Evolutionary conservation across 495 filamentous ascomycete genomes (phyloP).

Genomic region (Paragyromitra xinjiangensis): DNA sequence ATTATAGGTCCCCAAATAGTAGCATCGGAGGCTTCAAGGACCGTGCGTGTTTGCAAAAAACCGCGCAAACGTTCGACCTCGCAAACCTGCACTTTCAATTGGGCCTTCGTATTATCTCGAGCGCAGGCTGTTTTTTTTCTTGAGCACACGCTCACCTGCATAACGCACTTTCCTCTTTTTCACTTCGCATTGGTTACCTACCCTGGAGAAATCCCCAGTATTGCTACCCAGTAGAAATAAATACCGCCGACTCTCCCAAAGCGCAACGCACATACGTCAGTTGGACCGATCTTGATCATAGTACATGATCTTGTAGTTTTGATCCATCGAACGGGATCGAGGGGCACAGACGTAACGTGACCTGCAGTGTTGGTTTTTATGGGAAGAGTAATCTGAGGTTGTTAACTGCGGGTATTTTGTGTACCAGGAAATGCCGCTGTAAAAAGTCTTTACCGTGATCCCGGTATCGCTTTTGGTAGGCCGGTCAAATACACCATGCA

Average conservation of each 20-base stretch:
- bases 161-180: neutral
- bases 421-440: conserved; percentile 27
- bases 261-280: conserved; percentile 25
- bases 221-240: conserved; percentile 24
- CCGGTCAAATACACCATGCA: conserved; percentile 7
- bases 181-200: neutral
- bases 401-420: conserved; percentile 2
- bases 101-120: no score
- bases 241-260: neutral
- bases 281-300: conserved; percentile 38
- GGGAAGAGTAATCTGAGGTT: conserved; percentile 11
- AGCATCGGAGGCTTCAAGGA: neutral
- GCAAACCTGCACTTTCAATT: conserved; percentile 13
- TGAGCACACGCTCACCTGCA: neutral
- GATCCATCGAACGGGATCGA: conserved; percentile 16
- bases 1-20: conserved; percentile 11
- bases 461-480: conserved; percentile 10
- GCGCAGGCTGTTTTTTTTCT: no score
- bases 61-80: conserved; percentile 12
- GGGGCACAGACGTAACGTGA: neutral
- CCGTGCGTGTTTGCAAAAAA: conserved; percentile 30
- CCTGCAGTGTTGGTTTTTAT: neutral
- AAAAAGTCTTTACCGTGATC: conserved; percentile 2
- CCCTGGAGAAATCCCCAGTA: neutral
- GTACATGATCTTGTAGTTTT: conserved; percentile 33